phyloP scores from a whole-genome alignment of 1,139 yeast genomes.

The Saccharomyces hybrid region DNA sequence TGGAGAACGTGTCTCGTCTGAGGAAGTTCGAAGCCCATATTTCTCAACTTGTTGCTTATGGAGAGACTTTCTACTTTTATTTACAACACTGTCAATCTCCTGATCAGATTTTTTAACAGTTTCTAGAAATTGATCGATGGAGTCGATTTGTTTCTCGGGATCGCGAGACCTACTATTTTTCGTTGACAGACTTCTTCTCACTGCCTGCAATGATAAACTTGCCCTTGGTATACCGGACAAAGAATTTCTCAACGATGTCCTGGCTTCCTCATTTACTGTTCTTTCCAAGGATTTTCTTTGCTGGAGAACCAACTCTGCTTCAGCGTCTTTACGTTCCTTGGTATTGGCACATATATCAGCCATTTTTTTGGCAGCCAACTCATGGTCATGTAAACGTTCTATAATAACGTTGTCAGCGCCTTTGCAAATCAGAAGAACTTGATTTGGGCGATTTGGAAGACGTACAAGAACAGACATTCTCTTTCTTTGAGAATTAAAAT shows the following conservation, averaged over 20 bases:
- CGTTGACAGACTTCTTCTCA: slow-evolving; percentile 25
- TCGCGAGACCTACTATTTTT: slow-evolving; percentile 16
- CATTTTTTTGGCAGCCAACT: slow-evolving; percentile 55
- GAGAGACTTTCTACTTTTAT: slow-evolving; percentile 54
- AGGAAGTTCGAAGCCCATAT: slow-evolving; percentile 35
- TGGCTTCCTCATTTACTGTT: slow-evolving; percentile 16
- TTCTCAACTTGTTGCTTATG: slow-evolving; percentile 53
- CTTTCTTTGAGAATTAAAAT: slow-evolving; percentile 80
- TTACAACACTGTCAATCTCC: slow-evolving; percentile 54
- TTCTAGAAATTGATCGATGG: slow-evolving; percentile 52
- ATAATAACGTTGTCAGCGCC: slow-evolving; percentile 95
- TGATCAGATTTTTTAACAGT: slow-evolving; percentile 41
- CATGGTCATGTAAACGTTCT: slow-evolving; percentile 56
- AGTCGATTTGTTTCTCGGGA: slow-evolving; percentile 36
- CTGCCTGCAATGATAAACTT: slow-evolving; percentile 33
- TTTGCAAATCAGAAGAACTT: slow-evolving; percentile 74
- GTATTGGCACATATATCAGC: slow-evolving; percentile 55
- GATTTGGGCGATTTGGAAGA: slow-evolving; percentile 61
- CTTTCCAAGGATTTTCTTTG: slow-evolving; percentile 36
- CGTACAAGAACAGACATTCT: slow-evolving; percentile 85
- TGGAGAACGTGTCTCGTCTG: slow-evolving; percentile 1
- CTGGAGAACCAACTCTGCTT: slow-evolving; percentile 70
- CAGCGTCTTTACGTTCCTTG: slow-evolving; percentile 60
- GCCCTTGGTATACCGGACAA: slow-evolving; percentile 26
- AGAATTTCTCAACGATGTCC: slow-evolving; percentile 16